These are phyloP conservation scores for Agarophyton chilense DNA, from an alignment of 23 red algal genomes.

Conservation along the genomic window DNA sequence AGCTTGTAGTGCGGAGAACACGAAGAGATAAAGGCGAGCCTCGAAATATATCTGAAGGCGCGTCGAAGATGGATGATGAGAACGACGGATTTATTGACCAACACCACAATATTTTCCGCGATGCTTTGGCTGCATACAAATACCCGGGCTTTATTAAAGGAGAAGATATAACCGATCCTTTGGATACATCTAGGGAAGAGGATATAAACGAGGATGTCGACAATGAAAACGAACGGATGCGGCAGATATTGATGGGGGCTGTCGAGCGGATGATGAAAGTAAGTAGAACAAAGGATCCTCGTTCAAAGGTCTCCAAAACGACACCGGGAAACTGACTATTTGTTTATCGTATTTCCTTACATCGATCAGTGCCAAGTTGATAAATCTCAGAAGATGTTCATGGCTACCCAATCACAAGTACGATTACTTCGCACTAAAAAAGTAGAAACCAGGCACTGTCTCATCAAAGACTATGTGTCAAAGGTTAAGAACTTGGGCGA, in stretches of 20 bases:
- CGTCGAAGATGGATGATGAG: not conserved
- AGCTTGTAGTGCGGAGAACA: not conserved
- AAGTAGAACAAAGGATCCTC: not conserved
- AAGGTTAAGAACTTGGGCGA: not conserved
- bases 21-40: not conserved
- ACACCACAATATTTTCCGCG: not conserved
- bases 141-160: not conserved
- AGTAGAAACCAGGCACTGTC: not conserved
- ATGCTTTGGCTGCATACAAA: not conserved
- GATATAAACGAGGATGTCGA: not conserved
- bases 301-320: not conserved
- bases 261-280: not conserved
- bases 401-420: not conserved
- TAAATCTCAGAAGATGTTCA: not conserved
- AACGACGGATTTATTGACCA: not conserved
- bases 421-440: not conserved
- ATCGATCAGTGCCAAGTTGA: conserved; percentile 3
- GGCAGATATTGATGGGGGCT: not conserved
- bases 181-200: not conserved
- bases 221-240: not conserved
- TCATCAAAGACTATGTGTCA: not conserved
- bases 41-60: not conserved
- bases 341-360: not conserved
- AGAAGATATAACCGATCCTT: not conserved
- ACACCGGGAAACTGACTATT: not conserved